Percentiles rank a stretch among this genome's conserved stretches.
phyloP scores from a whole-genome alignment of 179 eudicot species.

The Amaranthus tricolor region DNA sequence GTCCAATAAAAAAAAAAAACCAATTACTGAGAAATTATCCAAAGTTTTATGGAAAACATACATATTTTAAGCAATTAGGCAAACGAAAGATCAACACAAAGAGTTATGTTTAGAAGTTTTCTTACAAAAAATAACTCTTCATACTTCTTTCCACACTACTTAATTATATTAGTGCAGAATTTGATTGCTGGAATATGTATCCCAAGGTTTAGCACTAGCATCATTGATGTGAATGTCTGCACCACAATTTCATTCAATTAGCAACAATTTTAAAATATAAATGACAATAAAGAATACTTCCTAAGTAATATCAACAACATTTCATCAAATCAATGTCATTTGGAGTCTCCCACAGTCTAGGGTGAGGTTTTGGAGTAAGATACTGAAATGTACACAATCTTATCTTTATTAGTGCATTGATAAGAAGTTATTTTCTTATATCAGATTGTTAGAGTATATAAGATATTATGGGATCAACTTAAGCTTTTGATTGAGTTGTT shows the following conservation, averaged over 20 bases:
- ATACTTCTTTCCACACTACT: not conserved
- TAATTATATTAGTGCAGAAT: constrained; percentile 5
- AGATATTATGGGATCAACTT: no score
- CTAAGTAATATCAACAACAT: not conserved
- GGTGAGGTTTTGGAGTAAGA: no score
- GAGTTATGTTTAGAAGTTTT: constrained; percentile 3
- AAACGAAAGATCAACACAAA: not conserved
- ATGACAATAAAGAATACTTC: not conserved
- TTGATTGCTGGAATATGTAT: constrained; percentile 15
- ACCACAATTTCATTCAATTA: not conserved
- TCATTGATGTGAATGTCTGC: constrained; percentile 34
- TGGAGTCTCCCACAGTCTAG: no score
- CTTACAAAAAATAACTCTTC: constrained; percentile 22
- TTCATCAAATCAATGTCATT: not conserved
- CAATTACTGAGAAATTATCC: not conserved
- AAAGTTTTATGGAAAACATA: not conserved
- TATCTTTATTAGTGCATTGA: no score
- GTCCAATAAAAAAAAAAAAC: not conserved
- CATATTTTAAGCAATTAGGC: not conserved
- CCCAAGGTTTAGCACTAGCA: constrained; percentile 27
- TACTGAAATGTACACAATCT: no score
- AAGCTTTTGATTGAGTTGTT: no score
- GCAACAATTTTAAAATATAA: not conserved
- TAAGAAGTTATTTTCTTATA: no score
- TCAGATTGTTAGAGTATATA: no score